Evolutionary conservation across 208 protist species (phyloP), one percentile per base, ranked within the genome.

Genomic region (Naegleria lovaniensis): DNA sequence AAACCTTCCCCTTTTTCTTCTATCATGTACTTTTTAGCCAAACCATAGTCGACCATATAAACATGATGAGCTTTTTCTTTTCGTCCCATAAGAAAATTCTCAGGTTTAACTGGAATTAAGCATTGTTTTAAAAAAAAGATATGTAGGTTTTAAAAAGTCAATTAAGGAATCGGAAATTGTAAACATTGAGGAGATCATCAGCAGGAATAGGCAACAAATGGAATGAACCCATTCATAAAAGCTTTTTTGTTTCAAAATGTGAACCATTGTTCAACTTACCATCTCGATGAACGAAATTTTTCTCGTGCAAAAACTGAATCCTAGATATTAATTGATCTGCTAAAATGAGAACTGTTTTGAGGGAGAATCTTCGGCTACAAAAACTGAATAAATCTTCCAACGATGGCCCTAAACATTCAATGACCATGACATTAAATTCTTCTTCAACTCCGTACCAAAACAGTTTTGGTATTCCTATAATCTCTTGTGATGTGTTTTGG

Each of bases 351-450:
- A 89, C 79, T 2, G 90, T 91, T 52, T 91, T 91, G 0, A 91
- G 33, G 5, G 67, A 87, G 89, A 91, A 91, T 41, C 79, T 40
- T 55, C 83, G 9, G 19, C 79, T 33, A 89, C 90, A 87, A 90
- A 85, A 94, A 52, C 96, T 97, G 91, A 99, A 99, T 9, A 99
- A 93, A 91, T 99, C 98, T 91, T 99, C 98, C 16, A 99, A 94
- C 85, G 94, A 97, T 16, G 98, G 98, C 0, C 99, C 99, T 0
- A 99, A 94, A 15, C 99, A 93, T 84, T 99, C 98, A 94, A 99
- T 99, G 38, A 99, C 98, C 94, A 99, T 97, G 22, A 99, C 98
- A 90, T 99, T 98, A 93, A 99, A 99, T 59, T 99, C 97, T 1
- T 98, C 98, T 59, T 98, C 97, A 1, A 96, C 86, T 2, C 98